Base-by-base conservation (phyloP, 2,329 filamentous ascomycete species). In the Pseudocercospora musae region DNA sequence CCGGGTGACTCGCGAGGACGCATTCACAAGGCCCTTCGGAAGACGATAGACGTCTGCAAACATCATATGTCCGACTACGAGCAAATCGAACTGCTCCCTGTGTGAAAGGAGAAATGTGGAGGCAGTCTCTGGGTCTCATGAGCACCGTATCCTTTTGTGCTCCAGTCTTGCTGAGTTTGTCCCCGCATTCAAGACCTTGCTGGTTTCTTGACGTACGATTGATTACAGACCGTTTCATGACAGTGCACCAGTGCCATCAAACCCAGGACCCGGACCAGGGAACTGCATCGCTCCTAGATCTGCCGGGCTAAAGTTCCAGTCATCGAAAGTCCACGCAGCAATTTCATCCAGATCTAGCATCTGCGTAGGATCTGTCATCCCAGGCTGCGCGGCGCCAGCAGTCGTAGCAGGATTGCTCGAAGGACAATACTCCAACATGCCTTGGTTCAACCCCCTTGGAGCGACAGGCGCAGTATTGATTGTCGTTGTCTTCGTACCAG, bases 251-350 rank as follows among this genome's bases (percentile, higher is more conserved):
- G 20, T 29, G 2, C 48, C 48, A 29, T 29, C 23, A 31, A 25
- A 25, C 2, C 48, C 48, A 29, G 48, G 31, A n/a, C 25, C 48
- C 0, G 25, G 48, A 3, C 18, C 44, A 48, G 48, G 48, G 8
- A 31, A 52, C 23, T 52, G 48, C 48, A 63, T 59, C n/a, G 58
- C 63, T 15, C 55, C 61, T n/a, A 68, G 31, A 33, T 70, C 64
- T 9, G 58, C 64, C 5, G 71, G 62, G 57, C 69, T 64, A 25
- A 72, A 70, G 27, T 52, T 62, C 70, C 69, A 73, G 48, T 73
- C 68, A 21, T 72, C 71, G 53, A 73, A 71, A 2, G 70, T 74
- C 71, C 72, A 74, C 1, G 67, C 68, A 21, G 69, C 70, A 13
- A 74, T 65, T 20, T 73, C 71, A 31, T 73, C 72, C 27, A 73